Base-by-base conservation (phyloP, 1,284 basidiomycete genomes). In the Ustilago xerochloae region DNA sequence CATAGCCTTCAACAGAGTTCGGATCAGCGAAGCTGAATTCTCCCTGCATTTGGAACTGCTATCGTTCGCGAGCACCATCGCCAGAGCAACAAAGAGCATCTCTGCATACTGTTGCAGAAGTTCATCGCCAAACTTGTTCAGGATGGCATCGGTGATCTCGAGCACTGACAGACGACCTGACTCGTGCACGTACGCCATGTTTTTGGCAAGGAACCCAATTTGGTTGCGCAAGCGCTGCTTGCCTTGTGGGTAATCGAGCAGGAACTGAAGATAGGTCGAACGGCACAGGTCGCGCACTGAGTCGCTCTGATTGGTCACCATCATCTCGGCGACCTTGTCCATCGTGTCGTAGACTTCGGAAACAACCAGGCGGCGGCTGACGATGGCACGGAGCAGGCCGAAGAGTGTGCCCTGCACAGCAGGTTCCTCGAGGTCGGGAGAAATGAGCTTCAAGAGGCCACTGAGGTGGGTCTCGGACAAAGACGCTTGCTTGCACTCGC, bases 341-440 rank as follows among this genome's bases (percentile, higher is more conserved):
- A 99, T 98, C 39, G 97, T 87, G 84, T 99, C 95, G 87, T 99
- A 99, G 53, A 99, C 91, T 85, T 99, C 97, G 0, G 93, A 93
- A 1, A 97, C 93, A 43, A 98, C 91, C 70, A 99, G 93, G 79
- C 92, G 92, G 30, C 95, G 90, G 4, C 91, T 87, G 18, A 99
- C 91, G 76, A 99, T 93, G 10, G 94, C 92, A n/a, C 94, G 90
- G 16, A 99, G 89, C 75, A 99, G 89, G 0, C 91, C 88, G 84
- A 99, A 99, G 13, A 95, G 91, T 13, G 93, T 89, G 2, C 88
- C 88, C 85, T 99, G 97, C 6, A 75, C 76, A 7, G 93, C 90
- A 0, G 92, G 90, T 58, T 99, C 97, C 84, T 99, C 95, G n/a
- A 99, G 86, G 81, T 99, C 95, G 0, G 96, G 94, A 0, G 89